Evolutionary conservation across 2,329 filamentous ascomycete genomes (phyloP).

Genomic region (Ampelomyces quisqualis): DNA sequence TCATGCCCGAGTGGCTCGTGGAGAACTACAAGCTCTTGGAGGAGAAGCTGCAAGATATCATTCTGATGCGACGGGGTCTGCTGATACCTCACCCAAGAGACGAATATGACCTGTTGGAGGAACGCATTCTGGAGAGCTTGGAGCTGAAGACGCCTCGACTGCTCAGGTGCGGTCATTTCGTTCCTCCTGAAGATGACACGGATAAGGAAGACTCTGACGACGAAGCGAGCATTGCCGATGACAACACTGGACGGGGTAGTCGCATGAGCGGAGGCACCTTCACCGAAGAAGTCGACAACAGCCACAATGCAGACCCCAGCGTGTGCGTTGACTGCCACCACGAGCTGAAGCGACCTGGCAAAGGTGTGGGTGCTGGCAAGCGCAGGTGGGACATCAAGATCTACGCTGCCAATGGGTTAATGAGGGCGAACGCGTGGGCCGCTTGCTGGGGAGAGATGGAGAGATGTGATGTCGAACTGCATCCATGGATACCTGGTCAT

Average conservation of each 20-base stretch:
- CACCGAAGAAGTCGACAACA: constrained; percentile 33
- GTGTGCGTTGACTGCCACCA: constrained; percentile 54
- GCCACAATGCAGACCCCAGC: constrained; percentile 35
- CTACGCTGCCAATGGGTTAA: constrained; percentile 91
- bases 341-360: constrained; percentile 40
- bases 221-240: constrained; percentile 38
- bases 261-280: constrained; percentile 41
- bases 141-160: constrained; percentile 71
- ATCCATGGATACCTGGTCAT: constrained; percentile 66
- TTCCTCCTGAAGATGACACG: constrained; percentile 43
- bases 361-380: constrained; percentile 42
- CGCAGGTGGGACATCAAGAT: constrained; percentile 78
- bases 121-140: constrained; percentile 71
- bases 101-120: constrained; percentile 78
- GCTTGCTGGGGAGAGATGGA: constrained; percentile 99
- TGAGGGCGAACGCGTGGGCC: constrained; percentile 87
- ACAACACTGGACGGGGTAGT: constrained; percentile 36
- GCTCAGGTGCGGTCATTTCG: constrained; percentile 74
- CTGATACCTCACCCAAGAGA: constrained; percentile 76
- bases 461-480: constrained; percentile 90
- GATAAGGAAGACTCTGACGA: constrained; percentile 45
- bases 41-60: constrained; percentile 70
- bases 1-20: constrained; percentile 53
- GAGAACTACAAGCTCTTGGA: constrained; percentile 68
- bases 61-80: constrained; percentile 68